Base-by-base conservation (phyloP, 2,329 filamentous ascomycete genomes). In the Annulohypoxylon truncatum region DNA sequence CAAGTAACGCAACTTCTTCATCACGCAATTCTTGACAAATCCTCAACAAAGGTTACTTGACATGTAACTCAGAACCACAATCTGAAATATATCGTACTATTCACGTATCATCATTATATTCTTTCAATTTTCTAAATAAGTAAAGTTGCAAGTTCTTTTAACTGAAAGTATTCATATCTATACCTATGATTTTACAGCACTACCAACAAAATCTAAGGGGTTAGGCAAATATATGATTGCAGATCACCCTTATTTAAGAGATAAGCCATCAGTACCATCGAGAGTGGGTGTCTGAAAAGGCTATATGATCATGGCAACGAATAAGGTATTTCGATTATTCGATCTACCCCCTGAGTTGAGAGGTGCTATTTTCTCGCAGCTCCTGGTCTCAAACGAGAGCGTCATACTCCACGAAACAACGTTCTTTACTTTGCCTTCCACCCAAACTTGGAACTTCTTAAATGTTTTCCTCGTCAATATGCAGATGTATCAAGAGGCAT, bases 401-500 rank as follows among this genome's bases (percentile, higher is more conserved):
- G 68, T 75, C 33, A 60, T 73, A 12, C 71, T 75, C 24, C 69
- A 71, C 13, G 69, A 67, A 33, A 58, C 61, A n/a, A 74, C 71
- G 5, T 44, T 67, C n/a, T 70, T 69, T 28, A 50, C 56, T 18
- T 59, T 54, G 12, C 64, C 70, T 8, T n/a, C 71, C 24, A 31
- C 48, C 7, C 63, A 64, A 3, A 56, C 47, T 9, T 24, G 60
- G 24, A 63, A 56, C 7, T 61, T 69, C 20, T n/a, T 73, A 38
- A 66, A 61, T 50, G 47, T 76, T n/a, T 74, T 77, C 58, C 67
- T 73, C 18, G 74, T 76, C 60, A 75, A 64, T 53, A 55, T 71
- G 15, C 76, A 77, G 66, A 76, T 77, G 72, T 75, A 77, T 46
- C 74, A 74, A 40, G 76, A 77, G 52, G 75, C 75, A 24, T 76